A percentile compares a stretch with the other conserved stretches of the same genome.
These are phyloP conservation scores for Leccinum sublutescens DNA, from an alignment of 768 basidiomycete genomes.

Conservation along the genomic window DNA sequence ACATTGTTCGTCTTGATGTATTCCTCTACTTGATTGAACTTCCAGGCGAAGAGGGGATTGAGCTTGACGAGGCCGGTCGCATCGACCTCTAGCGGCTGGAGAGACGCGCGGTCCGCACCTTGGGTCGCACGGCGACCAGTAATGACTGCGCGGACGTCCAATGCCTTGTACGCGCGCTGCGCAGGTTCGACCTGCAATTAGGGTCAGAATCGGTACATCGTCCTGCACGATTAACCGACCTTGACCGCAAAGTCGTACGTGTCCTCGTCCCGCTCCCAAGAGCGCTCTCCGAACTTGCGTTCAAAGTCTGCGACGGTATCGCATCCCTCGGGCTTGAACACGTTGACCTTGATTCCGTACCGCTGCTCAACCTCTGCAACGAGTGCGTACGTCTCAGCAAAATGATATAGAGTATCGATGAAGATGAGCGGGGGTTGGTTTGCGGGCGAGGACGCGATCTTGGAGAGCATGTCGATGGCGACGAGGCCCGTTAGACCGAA, in stretches of 20 bases:
- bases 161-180: slow-evolving; percentile 76
- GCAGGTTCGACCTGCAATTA: slow-evolving; percentile 82
- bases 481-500: slow-evolving; percentile 96
- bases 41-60: slow-evolving; percentile 92
- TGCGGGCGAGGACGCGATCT: slow-evolving; percentile 54
- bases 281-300: slow-evolving; percentile 65
- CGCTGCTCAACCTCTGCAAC: slow-evolving; percentile 74
- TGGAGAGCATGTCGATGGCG: slow-evolving; percentile 91
- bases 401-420: slow-evolving; percentile 96
- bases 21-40: slow-evolving; percentile 77
- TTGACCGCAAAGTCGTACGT: slow-evolving; percentile 92
- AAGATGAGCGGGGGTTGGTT: slow-evolving; percentile 83
- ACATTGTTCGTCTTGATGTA: slow-evolving; percentile 82
- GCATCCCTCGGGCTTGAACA: slow-evolving; percentile 78
- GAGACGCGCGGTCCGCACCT: slow-evolving; percentile 78
- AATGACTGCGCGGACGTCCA: slow-evolving; percentile 82
- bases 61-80: slow-evolving; percentile 88
- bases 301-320: slow-evolving; percentile 73
- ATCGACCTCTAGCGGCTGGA: slow-evolving; percentile 90
- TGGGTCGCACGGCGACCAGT: slow-evolving; percentile 96
- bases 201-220: background rate
- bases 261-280: slow-evolving; percentile 89
- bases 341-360: slow-evolving; percentile 69
- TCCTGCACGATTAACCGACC: slow-evolving; percentile 40
- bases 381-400: slow-evolving; percentile 87